phyloP scores from a whole-genome alignment of 2,329 filamentous ascomycete species.

The Penicillium sclerotigenum region DNA sequence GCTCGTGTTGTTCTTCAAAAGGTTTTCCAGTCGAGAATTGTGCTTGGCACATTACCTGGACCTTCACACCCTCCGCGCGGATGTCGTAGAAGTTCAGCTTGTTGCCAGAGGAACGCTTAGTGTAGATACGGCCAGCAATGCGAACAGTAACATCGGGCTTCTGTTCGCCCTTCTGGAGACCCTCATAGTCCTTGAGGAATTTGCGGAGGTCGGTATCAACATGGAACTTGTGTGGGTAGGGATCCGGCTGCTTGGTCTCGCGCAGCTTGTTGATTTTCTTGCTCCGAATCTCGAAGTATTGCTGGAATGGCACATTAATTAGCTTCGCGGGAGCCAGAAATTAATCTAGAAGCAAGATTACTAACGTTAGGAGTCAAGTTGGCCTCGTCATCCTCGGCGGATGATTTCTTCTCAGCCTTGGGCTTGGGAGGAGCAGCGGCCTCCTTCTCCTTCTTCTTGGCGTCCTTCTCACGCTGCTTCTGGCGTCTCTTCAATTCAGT shows the following conservation, averaged over 20 bases:
- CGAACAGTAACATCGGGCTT: slow-evolving; percentile 71
- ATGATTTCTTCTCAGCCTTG: slow-evolving; percentile 59
- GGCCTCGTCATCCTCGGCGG: slow-evolving; percentile 62
- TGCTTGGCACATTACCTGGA: slow-evolving; percentile 90
- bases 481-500: slow-evolving; percentile 89
- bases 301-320: slow-evolving; percentile 44
- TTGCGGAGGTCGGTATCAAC: slow-evolving; percentile 77
- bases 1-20: slow-evolving; percentile 86
- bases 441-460: slow-evolving; percentile 83
- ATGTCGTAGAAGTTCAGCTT: slow-evolving; percentile 94
- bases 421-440: slow-evolving; percentile 62
- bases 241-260: slow-evolving; percentile 70
- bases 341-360: slow-evolving; percentile 10
- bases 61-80: slow-evolving; percentile 68
- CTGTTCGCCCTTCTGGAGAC: slow-evolving; percentile 81
- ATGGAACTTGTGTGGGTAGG: slow-evolving; percentile 93
- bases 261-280: slow-evolving; percentile 74
- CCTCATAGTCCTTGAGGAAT: slow-evolving; percentile 72
- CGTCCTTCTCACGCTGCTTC: slow-evolving; percentile 84
- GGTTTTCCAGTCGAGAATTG: slow-evolving; percentile 68
- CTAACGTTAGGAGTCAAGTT: slow-evolving; percentile 72
- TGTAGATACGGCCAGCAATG: slow-evolving; percentile 84
- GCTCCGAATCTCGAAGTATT: slow-evolving; percentile 97
- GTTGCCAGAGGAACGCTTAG: slow-evolving; percentile 73
- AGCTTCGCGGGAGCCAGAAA: not conserved